Base-by-base conservation (phyloP, 768 basidiomycete species). In the Mycena maculata region DNA sequence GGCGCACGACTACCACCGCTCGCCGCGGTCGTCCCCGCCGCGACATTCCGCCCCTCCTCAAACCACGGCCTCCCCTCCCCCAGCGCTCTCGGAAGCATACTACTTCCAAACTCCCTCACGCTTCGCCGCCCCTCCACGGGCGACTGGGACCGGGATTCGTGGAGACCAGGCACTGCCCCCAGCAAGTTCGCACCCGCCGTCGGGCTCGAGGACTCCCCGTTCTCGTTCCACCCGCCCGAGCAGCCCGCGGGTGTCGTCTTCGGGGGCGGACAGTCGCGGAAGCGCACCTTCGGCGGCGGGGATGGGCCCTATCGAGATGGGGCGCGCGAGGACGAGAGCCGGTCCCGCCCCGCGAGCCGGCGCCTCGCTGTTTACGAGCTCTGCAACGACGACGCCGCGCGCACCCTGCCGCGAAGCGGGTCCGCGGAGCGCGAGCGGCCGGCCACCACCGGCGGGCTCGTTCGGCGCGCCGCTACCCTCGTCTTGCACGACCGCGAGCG, bases 301-400 rank as follows among this genome's bases (percentile, higher is more conserved):
- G 82, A 86, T 71, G 75, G 75, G 30, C 83, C 81, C 70, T 61
- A 71, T 71, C 47, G 65, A 67, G 73, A 75, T 67, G 73, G 73
- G 38, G 73, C 70, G 47, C 88, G 90, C 83, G 90, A 90, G 60
- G 90, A 91, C 79, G 92, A 88, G 25, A 76, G 85, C 70, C 91
- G 92, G 71, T 92, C 90, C 73, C 84, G 92, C 73, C 92, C 92
- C 69, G 88, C 91, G 75, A 92, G 90, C 81, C 86, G 92, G 72
- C 82, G 92, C 67, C 88, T 94, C 86, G 85, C 90, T 78, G 90
- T 94, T 86, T 87, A 93, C 91, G 92, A 94, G 72, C 90, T 94
- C 85, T 93, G 92, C 87, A 92, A 93, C 86, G 91, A 91, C 83
- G 76, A 91, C 83, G 76, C 30, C 63, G 12, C 28, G 47, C 22